These are phyloP conservation scores for Rhododendron molle DNA, from an alignment of 148 eudicot genomes.

Conservation along the genomic window DNA sequence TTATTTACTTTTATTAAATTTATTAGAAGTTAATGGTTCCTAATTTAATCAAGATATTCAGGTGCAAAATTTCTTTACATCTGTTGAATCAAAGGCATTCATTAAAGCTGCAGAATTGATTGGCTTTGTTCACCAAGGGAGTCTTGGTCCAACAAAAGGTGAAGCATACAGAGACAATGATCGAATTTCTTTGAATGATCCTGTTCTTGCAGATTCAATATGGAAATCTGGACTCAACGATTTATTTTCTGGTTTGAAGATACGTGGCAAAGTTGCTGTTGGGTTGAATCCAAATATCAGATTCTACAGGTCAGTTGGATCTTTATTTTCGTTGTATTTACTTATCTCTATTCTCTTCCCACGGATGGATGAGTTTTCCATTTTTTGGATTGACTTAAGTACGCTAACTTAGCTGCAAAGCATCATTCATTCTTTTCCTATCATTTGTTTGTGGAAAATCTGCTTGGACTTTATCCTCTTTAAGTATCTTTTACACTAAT, in stretches of 20 bases:
- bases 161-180: slow-evolving; percentile 98
- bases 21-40: slow-evolving; percentile 6
- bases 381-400: not conserved
- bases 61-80: slow-evolving; percentile 65
- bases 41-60: slow-evolving; percentile 35
- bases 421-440: not conserved
- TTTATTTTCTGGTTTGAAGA: slow-evolving; percentile 49
- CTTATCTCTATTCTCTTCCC: not conserved
- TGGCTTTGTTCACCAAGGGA: slow-evolving; percentile 94
- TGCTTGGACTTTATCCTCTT: not conserved
- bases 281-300: slow-evolving; percentile 92
- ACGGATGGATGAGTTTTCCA: not conserved
- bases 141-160: slow-evolving; percentile 86
- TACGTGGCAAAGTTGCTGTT: slow-evolving; percentile 79
- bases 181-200: slow-evolving; percentile 70
- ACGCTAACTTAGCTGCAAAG: not conserved
- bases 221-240: slow-evolving; percentile 81
- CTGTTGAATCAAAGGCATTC: slow-evolving; percentile 75
- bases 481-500: not conserved
- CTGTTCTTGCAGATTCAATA: slow-evolving; percentile 57
- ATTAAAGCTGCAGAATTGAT: slow-evolving; percentile 66
- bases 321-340: not conserved
- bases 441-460: not conserved
- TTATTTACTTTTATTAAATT: not conserved
- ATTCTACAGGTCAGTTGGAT: slow-evolving; percentile 64